Base-by-base conservation (phyloP, 805 yeast genomes). In the Ogataea thermomethanolica region DNA sequence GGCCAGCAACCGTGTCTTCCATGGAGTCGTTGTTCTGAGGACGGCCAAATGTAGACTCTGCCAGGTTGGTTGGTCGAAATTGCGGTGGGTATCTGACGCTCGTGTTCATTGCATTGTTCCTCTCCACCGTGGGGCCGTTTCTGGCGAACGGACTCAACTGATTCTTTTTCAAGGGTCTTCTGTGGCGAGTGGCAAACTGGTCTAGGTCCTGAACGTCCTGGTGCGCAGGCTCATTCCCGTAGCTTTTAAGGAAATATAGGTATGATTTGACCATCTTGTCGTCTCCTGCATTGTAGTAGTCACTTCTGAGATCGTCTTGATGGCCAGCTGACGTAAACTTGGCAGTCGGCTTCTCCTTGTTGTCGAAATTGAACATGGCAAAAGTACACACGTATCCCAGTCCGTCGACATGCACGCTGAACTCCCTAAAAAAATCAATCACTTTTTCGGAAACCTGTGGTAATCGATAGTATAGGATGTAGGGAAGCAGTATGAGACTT, bases 251-350 rank as follows among this genome's bases (percentile, higher is more conserved):
- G 58, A 90, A 90, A 59, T 88, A 81, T 65, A 90, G 68, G 59
- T 88, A 90, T 1, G 96, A 87, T 53, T 87, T 87, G 64, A 87
- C 78, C 96, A 91, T 90, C 58, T 91, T 90, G 46, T 81, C 89
- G 53, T 89, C 93, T 41, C 77, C 78, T 0, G 76, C 70, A 2
- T 71, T 51, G 41, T 70, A 69, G 46, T 73, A 71, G 29, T 69
- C 65, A 29, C 64, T 56, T 48, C 62, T 41, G 44, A 65, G 41
- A 39, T 60, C 62, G 14, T 65, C 68, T 14, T 46, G 46, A 37
- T 49, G 46, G 35, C 44, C 43, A 17, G 39, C 50, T 10, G 48
- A 41, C 4, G 34, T 13, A 4, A 39, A 47, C 2, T 33, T 40
- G 21, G 46, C 41, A 15, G 30, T 35, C 8, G 52, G 53, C 31